A percentile compares a stretch with the other conserved stretches of the same genome.
Evolutionary conservation across 805 yeast species (phyloP).

Genomic region (Candida endomychidarum): DNA sequence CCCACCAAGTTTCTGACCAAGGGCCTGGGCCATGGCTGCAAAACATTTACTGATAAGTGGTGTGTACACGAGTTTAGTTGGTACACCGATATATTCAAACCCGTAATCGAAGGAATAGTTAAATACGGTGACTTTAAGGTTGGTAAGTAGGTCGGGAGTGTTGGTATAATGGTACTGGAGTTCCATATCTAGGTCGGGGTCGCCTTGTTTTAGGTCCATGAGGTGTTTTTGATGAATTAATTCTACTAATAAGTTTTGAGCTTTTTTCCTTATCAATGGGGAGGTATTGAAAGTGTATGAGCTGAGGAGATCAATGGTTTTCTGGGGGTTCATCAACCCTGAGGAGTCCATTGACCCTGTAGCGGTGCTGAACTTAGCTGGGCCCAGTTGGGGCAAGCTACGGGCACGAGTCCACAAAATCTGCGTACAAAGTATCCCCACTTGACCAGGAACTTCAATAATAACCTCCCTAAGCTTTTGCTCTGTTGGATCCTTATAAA

Average conservation of each 20-base stretch:
- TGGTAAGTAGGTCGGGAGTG: constrained; percentile 24
- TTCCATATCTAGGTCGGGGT: constrained; percentile 12
- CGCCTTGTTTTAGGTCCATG: no score
- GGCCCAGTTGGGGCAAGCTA: no score
- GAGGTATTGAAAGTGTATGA: neutral
- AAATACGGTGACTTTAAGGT: constrained; percentile 53
- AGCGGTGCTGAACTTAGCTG: no score
- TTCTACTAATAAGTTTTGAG: constrained; percentile 68
- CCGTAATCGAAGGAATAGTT: constrained; percentile 60
- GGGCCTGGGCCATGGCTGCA: constrained; percentile 69
- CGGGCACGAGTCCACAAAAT: constrained; percentile 53
- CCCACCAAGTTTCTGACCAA: constrained; percentile 77
- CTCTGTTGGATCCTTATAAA: constrained; percentile 28
- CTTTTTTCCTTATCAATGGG: constrained; percentile 34
- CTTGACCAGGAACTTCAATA: constrained; percentile 52
- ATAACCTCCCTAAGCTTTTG: constrained; percentile 9
- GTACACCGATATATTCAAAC: constrained; percentile 76
- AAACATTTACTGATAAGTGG: constrained; percentile 67
- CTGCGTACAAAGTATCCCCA: constrained; percentile 53
- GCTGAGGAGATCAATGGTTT: constrained; percentile 1
- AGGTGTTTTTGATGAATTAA: constrained; percentile 55
- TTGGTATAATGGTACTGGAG: constrained; percentile 8
- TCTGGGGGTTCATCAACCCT: no score
- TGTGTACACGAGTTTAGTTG: constrained; percentile 73
- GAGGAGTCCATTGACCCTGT: no score